A percentile compares a stretch with the other conserved stretches of the same genome.
These are phyloP conservation scores for Micractinium sp. DNA, from an alignment of 139 green algal genomes.

Conservation along the genomic window DNA sequence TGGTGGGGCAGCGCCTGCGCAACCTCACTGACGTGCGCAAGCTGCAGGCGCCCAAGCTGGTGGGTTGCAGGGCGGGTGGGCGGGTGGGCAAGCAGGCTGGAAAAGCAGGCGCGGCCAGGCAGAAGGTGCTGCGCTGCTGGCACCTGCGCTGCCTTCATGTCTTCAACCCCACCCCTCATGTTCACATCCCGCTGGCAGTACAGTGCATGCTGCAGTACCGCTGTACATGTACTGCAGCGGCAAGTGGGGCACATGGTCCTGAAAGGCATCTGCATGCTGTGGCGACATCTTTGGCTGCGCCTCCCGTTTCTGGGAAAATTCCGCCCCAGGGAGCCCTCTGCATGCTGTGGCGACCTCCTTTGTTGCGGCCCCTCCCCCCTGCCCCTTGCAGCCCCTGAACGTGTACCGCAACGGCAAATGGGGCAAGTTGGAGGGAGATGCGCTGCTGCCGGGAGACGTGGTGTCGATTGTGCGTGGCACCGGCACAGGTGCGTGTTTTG, in stretches of 20 bases:
- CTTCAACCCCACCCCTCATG: too few relatives aligned
- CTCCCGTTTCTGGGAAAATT: too few relatives aligned
- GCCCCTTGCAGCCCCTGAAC: conserved; percentile 23
- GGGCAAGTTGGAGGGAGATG: conserved; percentile 73
- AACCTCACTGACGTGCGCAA: conserved; percentile 89
- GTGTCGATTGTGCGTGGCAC: conserved; percentile 78
- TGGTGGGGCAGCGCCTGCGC: conserved; percentile 87
- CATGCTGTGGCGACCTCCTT: not conserved
- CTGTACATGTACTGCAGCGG: too few relatives aligned
- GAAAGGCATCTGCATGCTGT: too few relatives aligned
- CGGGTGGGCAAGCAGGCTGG: not conserved
- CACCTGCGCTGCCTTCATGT: not conserved
- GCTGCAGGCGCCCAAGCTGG: conserved; percentile 83
- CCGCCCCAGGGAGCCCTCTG: too few relatives aligned
- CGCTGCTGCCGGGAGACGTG: conserved; percentile 93
- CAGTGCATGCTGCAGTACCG: not conserved
- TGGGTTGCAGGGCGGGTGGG: not conserved
- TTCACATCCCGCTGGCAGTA: too few relatives aligned
- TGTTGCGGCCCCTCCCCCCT: not conserved
- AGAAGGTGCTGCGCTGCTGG: too few relatives aligned
- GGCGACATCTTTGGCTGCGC: too few relatives aligned
- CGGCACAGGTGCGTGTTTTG: not conserved
- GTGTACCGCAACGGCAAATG: conserved; percentile 76
- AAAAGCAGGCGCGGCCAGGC: too few relatives aligned
- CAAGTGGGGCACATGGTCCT: too few relatives aligned